Evolutionary conservation across 331 rosid genomes (phyloP), one percentile per base, ranked within the genome.

Genomic region (Quercus phellos): DNA sequence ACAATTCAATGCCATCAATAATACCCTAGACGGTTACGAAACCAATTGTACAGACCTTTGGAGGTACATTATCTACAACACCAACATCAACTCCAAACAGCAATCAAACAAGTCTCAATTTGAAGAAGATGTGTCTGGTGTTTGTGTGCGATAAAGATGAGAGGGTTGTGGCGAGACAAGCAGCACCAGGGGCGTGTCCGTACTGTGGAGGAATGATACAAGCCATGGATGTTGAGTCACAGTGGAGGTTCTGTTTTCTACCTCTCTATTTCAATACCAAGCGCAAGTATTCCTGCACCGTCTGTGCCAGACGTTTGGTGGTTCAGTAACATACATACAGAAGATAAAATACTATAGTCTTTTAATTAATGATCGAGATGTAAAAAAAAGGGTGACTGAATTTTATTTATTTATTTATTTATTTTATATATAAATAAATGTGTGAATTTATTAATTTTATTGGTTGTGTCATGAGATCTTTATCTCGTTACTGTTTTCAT

Each of bases 81-180:
- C 12, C 12, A 61, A 22, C 18, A 9, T 58, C 34, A 29, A 32
- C 34, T 29, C 51, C 29, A 22, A 18, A 7, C 24, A 64, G 24
- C 70, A 64, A 17, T 17, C 42, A 30, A 5, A 27, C 38, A 2
- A 60, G 43, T 38, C 43, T 38, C 43, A 7, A 38, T 38, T 38
- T 8, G 27, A 17, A 35, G 32, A 73, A 53, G 85, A 94, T 91
- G 99, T 95, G 98, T 86, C 51, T 92, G 18, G 96, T 95, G 73
- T 95, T 92, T 68, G 93, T 91, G 13, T 92, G 99, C 42, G 97
- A 92, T 32, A 70, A 92, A 58, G 88, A 91, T 5, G 93, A 94
- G 77, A 82, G 74, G 80, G 97, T 87, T 30, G 35, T 92, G 32
- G 81, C 91, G 3, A 87, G 97, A 85, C 93, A 95, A 50, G 35